phyloP scores from a whole-genome alignment of 495 filamentous ascomycete genomes.

The Rusavskia elegans region DNA sequence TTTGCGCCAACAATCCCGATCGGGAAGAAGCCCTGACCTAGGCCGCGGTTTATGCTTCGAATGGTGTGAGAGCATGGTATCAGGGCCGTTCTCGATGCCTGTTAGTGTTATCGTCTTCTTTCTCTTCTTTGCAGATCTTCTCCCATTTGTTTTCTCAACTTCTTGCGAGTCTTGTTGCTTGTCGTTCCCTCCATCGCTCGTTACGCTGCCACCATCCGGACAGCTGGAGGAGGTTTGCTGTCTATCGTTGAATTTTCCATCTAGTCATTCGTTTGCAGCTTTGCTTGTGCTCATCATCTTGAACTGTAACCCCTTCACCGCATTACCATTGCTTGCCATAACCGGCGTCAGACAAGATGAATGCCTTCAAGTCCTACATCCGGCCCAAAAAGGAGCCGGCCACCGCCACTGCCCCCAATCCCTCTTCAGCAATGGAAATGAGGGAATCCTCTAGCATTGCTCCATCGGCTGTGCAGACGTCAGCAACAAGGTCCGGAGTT shows the following conservation, averaged over 20 bases:
- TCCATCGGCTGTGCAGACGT: neutral
- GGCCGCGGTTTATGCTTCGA: neutral
- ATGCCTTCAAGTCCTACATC: slow-evolving; percentile 10
- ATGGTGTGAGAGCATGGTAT: neutral
- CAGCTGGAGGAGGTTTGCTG: neutral
- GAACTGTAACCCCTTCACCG: neutral
- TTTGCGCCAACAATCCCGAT: neutral
- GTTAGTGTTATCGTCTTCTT: neutral
- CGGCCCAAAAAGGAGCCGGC: slow-evolving; percentile 2
- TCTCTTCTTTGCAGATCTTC: neutral
- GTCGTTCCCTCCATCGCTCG: neutral
- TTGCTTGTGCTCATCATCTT: neutral
- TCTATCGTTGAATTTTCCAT: neutral
- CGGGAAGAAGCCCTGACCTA: neutral
- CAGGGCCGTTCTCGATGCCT: neutral
- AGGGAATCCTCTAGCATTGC: neutral
- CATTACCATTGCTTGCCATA: neutral
- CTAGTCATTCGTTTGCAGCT: neutral
- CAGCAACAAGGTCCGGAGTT: neutral
- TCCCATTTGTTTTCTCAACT: neutral
- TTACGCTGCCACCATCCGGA: neutral
- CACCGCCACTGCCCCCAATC: neutral
- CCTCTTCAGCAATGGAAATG: neutral
- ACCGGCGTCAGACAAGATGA: neutral
- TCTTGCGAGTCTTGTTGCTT: neutral